Evolutionary conservation across 2,329 filamentous ascomycete genomes (phyloP).

Genomic region (Zasmidium citrigriseum): DNA sequence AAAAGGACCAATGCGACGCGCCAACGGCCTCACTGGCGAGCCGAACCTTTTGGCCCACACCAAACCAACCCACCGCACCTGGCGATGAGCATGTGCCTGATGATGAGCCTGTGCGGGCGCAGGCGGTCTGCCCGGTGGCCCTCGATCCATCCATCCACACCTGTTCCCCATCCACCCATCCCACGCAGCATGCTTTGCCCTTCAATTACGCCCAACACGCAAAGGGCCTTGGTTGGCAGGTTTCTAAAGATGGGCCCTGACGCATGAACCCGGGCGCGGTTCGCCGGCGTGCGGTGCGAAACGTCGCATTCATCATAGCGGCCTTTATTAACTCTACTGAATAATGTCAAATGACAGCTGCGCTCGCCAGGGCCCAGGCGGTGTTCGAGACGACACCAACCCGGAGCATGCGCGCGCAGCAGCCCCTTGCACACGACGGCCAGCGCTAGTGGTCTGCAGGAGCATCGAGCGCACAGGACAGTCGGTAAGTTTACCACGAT

Average conservation of each 20-base stretch:
- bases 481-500: slow-evolving; percentile 2
- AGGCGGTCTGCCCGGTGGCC: too few relatives aligned
- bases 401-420: neutral
- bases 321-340: slow-evolving; percentile 2
- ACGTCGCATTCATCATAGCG: neutral
- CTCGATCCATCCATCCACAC: neutral
- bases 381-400: slow-evolving; percentile 3
- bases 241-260: slow-evolving; percentile 10
- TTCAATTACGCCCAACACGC: neutral
- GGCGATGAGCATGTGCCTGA: too few relatives aligned
- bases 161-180: slow-evolving; percentile 1
- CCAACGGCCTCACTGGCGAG: slow-evolving; percentile 13
- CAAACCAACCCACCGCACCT: too few relatives aligned
- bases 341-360: slow-evolving; percentile 4
- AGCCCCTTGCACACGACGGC: neutral
- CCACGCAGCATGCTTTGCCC: slow-evolving; percentile 2
- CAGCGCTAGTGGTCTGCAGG: neutral
- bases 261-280: slow-evolving; percentile 11
- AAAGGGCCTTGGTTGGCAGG: slow-evolving; percentile 6
- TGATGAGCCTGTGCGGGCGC: too few relatives aligned
- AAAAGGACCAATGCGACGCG: slow-evolving; percentile 20
- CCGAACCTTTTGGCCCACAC: slow-evolving; percentile 21
- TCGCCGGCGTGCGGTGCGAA: slow-evolving; percentile 3
- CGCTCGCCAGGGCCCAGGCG: neutral
- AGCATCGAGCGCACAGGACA: neutral